Evolutionary conservation across 129 eudicot genomes (phyloP), one percentile per base, ranked within the genome.

Genomic region (Tagetes patula): DNA sequence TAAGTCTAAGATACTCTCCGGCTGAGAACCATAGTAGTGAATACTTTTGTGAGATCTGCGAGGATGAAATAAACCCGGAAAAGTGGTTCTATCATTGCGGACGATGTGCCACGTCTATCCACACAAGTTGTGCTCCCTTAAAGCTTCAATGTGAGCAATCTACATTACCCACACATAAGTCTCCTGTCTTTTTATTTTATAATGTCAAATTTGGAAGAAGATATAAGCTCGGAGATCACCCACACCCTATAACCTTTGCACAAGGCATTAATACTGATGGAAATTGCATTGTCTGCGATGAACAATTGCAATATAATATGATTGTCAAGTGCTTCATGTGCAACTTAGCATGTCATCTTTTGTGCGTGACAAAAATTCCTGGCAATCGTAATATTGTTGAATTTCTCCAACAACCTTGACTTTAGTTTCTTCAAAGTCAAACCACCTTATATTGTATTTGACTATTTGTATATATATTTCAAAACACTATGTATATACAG

Each of bases 31-130:
- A 68, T 37, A 31, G 12, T n/a, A 13, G 49, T 3, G 42, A 41
- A 45, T 76, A 54, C 69, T 68, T 5, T 43, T 77, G 75, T 42
- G 75, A 77, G 1, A 34, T 68, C 36, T 77, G 75, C 36, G 81
- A 56, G 53, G 40, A 67, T 0, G 45, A 14, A 59, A 9, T 70
- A 6, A 0, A 77, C 43, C 76, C 81, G 2, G 0, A 2, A 33
- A 0, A 0, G 49, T 77, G 76, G 77, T 70, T 69, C 53, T 77
- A 77, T 45, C 70, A 55, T 69, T 67, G 70, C 34, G 31, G 5
- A 20, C 11, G 4, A 2, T 65, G 79, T 33, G 54, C 11, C 1
- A 20, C 55, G n/a, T 75, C 43, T 32, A 42, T 55, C 39, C 69
- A 54, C 61, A 20, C 61, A 20, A 11, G 0, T 54, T 70, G 75